Base-by-base conservation (phyloP, 2,329 filamentous ascomycete species). In the Calonectria henricotiae region DNA sequence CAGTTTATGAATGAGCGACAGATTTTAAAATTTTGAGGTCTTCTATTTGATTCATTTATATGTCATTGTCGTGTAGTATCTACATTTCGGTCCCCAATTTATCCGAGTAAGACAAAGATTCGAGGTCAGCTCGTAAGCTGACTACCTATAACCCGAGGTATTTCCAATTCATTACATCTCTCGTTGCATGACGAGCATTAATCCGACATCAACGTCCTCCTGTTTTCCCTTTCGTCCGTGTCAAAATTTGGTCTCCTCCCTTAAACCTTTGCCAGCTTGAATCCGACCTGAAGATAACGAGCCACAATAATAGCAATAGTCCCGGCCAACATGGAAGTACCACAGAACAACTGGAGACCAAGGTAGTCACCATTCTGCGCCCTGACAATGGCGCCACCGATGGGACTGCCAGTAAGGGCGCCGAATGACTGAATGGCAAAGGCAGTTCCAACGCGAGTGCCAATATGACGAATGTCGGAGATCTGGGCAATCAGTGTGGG, bases 401-500 rank as follows among this genome's bases (percentile, higher is more conserved):
- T 92, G 0, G 92, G 92, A 54, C 86, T 89, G 0, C 92, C 91
- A 0, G 89, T 90, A 62, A 95, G 82, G 1, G 90, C 91, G 4
- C 90, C 92, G 37, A 94, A 82, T 1, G 89, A 86, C 67, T 90
- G 85, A 55, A 91, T 79, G 17, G 89, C 87, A 78, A 92, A 93
- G 30, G 89, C 85, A 0, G 88, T 86, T 0, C 93, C 93, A 2
- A 87, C 90, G 6, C 93, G 86, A 1, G 91, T 87, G 15, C 93
- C 93, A 39, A 95, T 91, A 79, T 93, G 87, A 23, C 89, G 85
- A 43, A 94, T 87, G 54, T 93, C 91, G 1, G 89, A 91, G 71
- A 94, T 92, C 76, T 94, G 91, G 1, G 91, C 91, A 25, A 95
- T 84, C 15, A 93, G 83, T 0, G 91, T 87, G 0, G 92, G 90